Conservation (phyloP, 108 stramenopile species). For the Cyclotella distinguenda region DNA sequence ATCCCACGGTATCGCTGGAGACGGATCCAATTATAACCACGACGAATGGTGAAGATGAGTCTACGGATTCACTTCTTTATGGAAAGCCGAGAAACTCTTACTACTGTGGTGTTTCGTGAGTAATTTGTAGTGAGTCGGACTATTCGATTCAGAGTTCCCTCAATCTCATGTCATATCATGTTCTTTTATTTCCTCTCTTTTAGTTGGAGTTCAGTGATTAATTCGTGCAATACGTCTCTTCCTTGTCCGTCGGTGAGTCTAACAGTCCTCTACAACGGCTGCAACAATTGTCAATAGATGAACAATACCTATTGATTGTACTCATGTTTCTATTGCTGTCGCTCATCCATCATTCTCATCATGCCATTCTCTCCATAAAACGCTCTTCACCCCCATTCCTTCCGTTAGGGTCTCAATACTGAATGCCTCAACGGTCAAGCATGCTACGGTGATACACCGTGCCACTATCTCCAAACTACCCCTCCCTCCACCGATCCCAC, state of each 20-base stretch:
- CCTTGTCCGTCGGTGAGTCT: slow-evolving; percentile 22
- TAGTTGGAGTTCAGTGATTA: slow-evolving; percentile 17
- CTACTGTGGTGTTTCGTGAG: no score
- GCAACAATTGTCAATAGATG: neutral
- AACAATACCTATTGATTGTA: neutral
- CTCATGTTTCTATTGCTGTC: no score
- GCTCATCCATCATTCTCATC: neutral
- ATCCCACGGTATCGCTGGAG: neutral
- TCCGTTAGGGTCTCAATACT: slow-evolving; percentile 8
- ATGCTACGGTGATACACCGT: slow-evolving; percentile 23
- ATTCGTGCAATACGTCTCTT: slow-evolving; percentile 7
- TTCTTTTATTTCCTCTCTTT: slow-evolving; percentile 15
- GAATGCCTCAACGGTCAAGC: slow-evolving; percentile 11
- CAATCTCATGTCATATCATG: neutral
- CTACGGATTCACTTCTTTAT: no score
- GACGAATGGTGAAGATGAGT: no score
- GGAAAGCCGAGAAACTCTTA: no score
- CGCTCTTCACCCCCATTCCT: no score
- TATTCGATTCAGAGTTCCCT: no score
- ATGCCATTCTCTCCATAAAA: no score
- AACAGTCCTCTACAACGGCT: neutral
- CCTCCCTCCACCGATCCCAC: slow-evolving; percentile 2
- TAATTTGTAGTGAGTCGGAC: no score
- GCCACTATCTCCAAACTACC: slow-evolving; percentile 4
- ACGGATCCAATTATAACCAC: no score